phyloP scores from a whole-genome alignment of 2,329 filamentous ascomycete species.

The Colletotrichum nymphaeae region DNA sequence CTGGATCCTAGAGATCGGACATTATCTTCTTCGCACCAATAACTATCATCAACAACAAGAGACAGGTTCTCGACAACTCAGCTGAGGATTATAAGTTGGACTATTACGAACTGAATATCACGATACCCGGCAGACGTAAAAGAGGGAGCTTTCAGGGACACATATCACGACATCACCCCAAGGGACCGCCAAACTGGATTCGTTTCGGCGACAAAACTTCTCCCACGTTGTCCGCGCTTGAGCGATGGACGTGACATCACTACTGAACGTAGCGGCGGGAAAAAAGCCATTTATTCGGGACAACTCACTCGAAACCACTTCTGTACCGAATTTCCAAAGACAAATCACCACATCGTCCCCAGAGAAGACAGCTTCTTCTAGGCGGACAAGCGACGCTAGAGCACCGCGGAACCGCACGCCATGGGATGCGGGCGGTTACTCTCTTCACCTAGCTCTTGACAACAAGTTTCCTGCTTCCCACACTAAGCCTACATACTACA shows the following conservation, averaged over 20 bases:
- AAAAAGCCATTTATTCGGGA: conserved; percentile 34
- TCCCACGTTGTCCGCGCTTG: conserved; percentile 34
- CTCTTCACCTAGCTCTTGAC: conserved; percentile 55
- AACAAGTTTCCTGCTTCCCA: conserved; percentile 44
- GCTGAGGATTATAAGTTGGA: background rate
- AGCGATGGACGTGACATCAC: conserved; percentile 40
- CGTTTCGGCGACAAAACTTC: conserved; percentile 24
- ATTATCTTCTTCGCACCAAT: background rate
- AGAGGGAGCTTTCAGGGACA: background rate
- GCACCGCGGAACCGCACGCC: conserved; percentile 52
- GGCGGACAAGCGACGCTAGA: conserved; percentile 33
- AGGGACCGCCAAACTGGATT: conserved; percentile 33
- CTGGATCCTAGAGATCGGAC: conserved; percentile 35
- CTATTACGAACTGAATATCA: background rate
- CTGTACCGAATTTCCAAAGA: conserved; percentile 18
- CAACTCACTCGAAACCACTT: conserved; percentile 27
- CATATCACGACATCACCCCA: background rate
- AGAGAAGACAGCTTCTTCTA: conserved; percentile 33
- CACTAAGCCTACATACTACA: conserved; percentile 37
- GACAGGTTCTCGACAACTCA: background rate
- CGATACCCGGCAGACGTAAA: background rate
- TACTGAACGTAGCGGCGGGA: conserved; percentile 37
- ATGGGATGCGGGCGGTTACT: conserved; percentile 64
- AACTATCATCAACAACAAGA: background rate
- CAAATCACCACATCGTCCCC: conserved; percentile 23